Base-by-base conservation (phyloP, 2,329 filamentous ascomycete genomes). In the Aureobasidium musti region DNA sequence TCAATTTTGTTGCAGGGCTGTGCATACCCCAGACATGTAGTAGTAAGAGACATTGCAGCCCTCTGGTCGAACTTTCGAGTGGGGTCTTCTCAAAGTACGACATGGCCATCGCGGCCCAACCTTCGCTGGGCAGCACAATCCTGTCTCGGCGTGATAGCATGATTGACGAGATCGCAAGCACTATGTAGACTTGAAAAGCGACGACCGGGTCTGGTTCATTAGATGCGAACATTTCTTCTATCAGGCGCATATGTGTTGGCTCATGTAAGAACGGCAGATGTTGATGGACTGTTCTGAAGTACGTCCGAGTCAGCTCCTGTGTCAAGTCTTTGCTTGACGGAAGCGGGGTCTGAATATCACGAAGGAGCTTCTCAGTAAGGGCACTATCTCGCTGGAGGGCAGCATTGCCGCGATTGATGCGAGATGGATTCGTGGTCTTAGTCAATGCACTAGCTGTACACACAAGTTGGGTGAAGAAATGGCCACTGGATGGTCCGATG, bases 101-200 rank as follows among this genome's bases (percentile, higher is more conserved):
- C 28, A 49, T 37, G 23, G 57, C 57, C 57, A 23, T 61, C 2
- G 57, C 41, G 7, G 19, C 45, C 57, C 57, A 61, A 23, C 57
- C 57, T 37, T 61, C 57, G 21, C 57, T 61, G 10, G 57, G 57
- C 19, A 61, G 41, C 28, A 37, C 28, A 49, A 49, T n/a, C 26
- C 39, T 41, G 26, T 61, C 57, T 47, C 57, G 41, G 21, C 57
- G 57, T 11, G 57, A 47, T 17, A 61, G 43, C n/a, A 41, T 49
- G n/a, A 61, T 35, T 1, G 57, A 61, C 11, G 57, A 47, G 8
- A 61, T 47, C 7, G 57, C 57, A 28, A 61, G 57, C 26, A 61
- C 57, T 43, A 61, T 61, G 21, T 61, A 61, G 19, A 61, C 57
- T 28, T 61, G 57, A n/a, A 61, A 61, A 17, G 57, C 57, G 41